Evolutionary conservation across 371 early-diverging fungal genomes (phyloP), one percentile per base, ranked within the genome.

Genomic region (Rhizopus arrhizus): DNA sequence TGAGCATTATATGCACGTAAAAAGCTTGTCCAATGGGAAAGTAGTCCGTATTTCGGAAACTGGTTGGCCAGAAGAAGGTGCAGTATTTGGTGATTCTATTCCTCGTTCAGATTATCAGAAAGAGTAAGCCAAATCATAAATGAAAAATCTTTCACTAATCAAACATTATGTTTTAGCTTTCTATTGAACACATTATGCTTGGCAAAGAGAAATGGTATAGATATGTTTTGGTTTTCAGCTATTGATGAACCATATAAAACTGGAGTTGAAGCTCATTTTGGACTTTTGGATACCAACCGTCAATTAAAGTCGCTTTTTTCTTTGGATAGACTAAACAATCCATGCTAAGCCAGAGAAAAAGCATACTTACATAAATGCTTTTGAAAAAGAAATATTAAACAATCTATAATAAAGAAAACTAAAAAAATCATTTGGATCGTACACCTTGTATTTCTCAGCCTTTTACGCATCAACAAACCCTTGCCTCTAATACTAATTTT

Each of bases 1-100:
- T 41, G 64, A 68, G 15, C 84, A 85, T 52, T 77, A 81, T 31
- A 65, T 86, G 13, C 51, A 57, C 38, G 66, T 85, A 28, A 68
- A 78, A 45, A 43, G 64, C 1, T 60, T 51, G 41, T 78, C 85
- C 1, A 59, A 71, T 11, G 69, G 68, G 16, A 87, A 87, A 65
- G 68, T 67, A 13, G 85, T 87, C 6, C 73, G 72, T n/a, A 78
- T 87, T 29, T 78, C 84, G 36, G 87, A 88, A 66, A 86, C 86
- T 32, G 88, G 88, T 28, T 88, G 87, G 87, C 88, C 88, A 32
- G 72, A 81, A 22, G 73, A 36, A 15, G 88, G 88, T 22, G 69
- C 51, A 33, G 76, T 78, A 65, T 83, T 68, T 61, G 85, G 72
- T 3, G 66, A 60, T 7, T 68, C 82, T 5, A 72, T 73, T 38